These are phyloP conservation scores for Exophiala sideris DNA, from an alignment of 2,329 filamentous ascomycete species.

Conservation along the genomic window DNA sequence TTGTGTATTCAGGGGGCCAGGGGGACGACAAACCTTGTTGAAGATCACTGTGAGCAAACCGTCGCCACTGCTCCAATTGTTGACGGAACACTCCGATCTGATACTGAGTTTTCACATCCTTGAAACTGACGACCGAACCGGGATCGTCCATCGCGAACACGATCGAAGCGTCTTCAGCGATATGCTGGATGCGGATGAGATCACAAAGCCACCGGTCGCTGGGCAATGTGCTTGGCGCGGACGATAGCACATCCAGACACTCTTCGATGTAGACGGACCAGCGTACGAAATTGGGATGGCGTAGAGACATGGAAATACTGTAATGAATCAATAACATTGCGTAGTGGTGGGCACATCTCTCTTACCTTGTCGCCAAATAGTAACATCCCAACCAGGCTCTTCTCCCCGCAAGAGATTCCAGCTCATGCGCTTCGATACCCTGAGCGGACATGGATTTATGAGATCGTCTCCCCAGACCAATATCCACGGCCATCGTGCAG, in stretches of 20 bases:
- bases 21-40: conserved; percentile 51
- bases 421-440: conserved; percentile 34
- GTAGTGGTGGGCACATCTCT: background rate
- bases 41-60: conserved; percentile 50
- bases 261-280: conserved; percentile 64
- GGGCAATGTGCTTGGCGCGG: conserved; percentile 52
- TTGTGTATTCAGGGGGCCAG: too few species aligned
- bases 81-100: conserved; percentile 63
- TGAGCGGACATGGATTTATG: conserved; percentile 37
- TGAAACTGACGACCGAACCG: conserved; percentile 49
- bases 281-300: conserved; percentile 56
- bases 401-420: conserved; percentile 52
- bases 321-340: background rate
- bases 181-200: conserved; percentile 57
- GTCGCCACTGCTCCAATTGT: conserved; percentile 60
- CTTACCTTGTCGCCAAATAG: conserved; percentile 54
- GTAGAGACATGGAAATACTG: conserved; percentile 54
- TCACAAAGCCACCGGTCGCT: conserved; percentile 56
- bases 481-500: conserved; percentile 75
- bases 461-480: conserved; percentile 65
- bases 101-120: conserved; percentile 62
- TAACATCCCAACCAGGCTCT: conserved; percentile 61
- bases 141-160: conserved; percentile 67
- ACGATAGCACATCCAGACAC: conserved; percentile 56
- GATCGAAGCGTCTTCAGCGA: conserved; percentile 65